These are phyloP conservation scores for Clathrospora elynae DNA, from an alignment of 2,329 filamentous ascomycete genomes.

Conservation along the genomic window DNA sequence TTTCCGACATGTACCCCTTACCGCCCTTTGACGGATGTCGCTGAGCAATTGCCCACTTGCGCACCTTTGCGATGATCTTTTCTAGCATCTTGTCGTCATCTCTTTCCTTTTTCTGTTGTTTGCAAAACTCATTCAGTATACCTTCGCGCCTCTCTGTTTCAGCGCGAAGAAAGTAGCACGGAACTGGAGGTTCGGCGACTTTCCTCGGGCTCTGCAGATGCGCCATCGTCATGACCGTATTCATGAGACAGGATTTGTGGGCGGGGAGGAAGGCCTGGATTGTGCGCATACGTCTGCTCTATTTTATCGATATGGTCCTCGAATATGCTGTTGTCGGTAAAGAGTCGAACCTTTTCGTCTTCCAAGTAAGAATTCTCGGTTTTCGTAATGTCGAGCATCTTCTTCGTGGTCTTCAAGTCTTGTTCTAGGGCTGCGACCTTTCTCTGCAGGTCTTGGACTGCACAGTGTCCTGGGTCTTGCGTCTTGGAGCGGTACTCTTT, in stretches of 20 bases:
- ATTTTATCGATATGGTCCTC: slow-evolving; percentile 4
- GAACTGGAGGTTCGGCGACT: too few species aligned
- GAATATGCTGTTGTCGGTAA: not conserved
- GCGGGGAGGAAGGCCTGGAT: not conserved
- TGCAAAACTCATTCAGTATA: too few species aligned
- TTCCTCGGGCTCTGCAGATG: too few species aligned
- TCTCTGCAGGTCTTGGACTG: slow-evolving; percentile 7
- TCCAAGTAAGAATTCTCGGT: slow-evolving; percentile 3
- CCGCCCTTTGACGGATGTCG: too few species aligned
- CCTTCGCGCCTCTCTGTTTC: too few species aligned
- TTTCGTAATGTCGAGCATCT: slow-evolving; percentile 4
- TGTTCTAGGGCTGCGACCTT: slow-evolving; percentile 8
- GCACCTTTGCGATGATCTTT: slow-evolving; percentile 3
- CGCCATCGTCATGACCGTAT: not conserved
- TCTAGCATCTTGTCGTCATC: not conserved
- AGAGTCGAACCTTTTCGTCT: not conserved
- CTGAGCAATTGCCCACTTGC: too few species aligned
- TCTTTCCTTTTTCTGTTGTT: not conserved
- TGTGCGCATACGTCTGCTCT: not conserved
- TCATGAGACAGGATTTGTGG: not conserved
- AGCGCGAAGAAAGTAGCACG: too few species aligned
- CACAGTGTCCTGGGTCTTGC: slow-evolving; percentile 10
- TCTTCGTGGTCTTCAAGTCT: not conserved
- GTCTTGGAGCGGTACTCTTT: slow-evolving; percentile 16
- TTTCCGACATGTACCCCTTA: slow-evolving; percentile 5